These are phyloP conservation scores for Euphorbia tirucalli DNA, from an alignment of 345 rosid species.

Conservation along the genomic window DNA sequence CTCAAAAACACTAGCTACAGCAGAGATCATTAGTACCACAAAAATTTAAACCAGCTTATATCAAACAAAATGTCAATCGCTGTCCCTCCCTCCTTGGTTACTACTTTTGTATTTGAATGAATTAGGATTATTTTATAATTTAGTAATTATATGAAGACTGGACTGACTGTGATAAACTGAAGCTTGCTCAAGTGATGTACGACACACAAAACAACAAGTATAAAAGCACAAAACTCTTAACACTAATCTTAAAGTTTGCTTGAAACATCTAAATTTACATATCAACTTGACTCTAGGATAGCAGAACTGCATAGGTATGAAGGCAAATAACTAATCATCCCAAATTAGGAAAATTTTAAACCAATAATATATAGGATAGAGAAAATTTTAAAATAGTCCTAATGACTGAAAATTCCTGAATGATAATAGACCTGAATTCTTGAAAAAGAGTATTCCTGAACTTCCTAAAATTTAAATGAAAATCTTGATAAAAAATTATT, in stretches of 20 bases:
- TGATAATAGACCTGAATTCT: background rate
- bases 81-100: no score
- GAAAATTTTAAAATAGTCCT: background rate
- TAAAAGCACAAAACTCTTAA: background rate
- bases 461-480: background rate
- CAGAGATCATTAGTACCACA: no score
- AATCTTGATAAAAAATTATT: background rate
- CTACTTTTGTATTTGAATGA: no score
- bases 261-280: background rate
- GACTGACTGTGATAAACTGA: background rate
- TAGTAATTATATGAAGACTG: slow-evolving; percentile 1
- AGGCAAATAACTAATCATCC: background rate
- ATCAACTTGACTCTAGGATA: background rate
- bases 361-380: background rate
- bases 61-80: no score
- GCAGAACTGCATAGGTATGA: background rate
- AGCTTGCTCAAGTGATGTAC: background rate
- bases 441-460: background rate
- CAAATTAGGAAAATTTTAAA: background rate
- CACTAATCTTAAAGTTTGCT: background rate
- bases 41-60: no score
- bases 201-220: background rate
- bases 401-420: background rate
- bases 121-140: background rate
- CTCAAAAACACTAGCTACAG: no score